Base-by-base conservation (phyloP, 1,284 basidiomycete genomes). In the Thelephora terrestris region DNA sequence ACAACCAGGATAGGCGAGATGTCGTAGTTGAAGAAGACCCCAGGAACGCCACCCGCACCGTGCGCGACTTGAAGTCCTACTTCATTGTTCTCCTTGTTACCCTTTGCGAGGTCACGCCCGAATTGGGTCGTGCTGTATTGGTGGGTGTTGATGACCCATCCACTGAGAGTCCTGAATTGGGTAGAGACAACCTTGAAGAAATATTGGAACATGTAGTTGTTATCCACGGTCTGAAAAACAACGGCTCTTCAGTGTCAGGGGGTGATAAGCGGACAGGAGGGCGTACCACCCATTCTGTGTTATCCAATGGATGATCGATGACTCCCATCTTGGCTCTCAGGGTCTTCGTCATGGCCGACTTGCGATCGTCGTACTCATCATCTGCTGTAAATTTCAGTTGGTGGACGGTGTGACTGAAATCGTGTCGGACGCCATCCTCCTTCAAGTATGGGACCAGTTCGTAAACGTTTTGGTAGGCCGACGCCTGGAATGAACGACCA, bases 121-220 rank as follows among this genome's bases (percentile, higher is more conserved):
- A 97, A 98, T 54, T 89, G 85, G 2, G 96, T 99, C 2, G 89
- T 87, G 54, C 89, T 93, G 68, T 98, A 99, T 67, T 97, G 93
- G 58, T 90, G 84, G 1, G 85, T 81, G 59, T 86, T 85, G 58
- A 88, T 71, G 81, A 84, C 7, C 10, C n/a, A 42, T 7, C 17
- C 25, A 53, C 85, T 78, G n/a, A 94, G 69, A 29, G 84, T 85
- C 53, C 79, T 76, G 70, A 95, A 96, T 60, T 86, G 83, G 1
- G 92, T 97, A 6, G 90, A 91, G 32, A 97, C 93, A 43, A 96
- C 93, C 65, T 99, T 99, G 62, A 98, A 73, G 79, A 97, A 98
- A 68, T 98, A 95, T 61, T 92, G 91, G 76, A 91, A 94, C 91
- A 93, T 91, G 62, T 88, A 92, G 55, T 87, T 75, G 24, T 84